These are phyloP conservation scores for Dryadomyces quercus-mongolicae DNA, from an alignment of 2,329 filamentous ascomycete species.

Conservation along the genomic window DNA sequence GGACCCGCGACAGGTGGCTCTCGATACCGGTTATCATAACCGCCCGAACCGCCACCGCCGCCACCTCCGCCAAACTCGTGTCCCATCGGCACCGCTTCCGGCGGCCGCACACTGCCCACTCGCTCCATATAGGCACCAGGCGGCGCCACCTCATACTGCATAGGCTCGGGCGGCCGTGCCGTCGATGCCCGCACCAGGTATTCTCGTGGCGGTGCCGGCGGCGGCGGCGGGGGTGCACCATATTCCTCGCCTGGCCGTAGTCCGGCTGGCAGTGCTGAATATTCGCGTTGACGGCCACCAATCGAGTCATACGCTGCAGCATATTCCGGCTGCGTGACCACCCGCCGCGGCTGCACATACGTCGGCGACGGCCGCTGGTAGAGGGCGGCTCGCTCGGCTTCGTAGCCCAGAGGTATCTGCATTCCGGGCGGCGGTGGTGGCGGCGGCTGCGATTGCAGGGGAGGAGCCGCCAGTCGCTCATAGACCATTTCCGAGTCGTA, in stretches of 20 bases:
- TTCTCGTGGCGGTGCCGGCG: slow-evolving; percentile 23
- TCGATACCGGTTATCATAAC: not conserved
- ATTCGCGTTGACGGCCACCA: slow-evolving; percentile 45
- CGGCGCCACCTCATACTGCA: slow-evolving; percentile 14
- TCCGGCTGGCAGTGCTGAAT: slow-evolving; percentile 35
- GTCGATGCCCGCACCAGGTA: slow-evolving; percentile 43
- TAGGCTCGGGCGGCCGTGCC: slow-evolving; percentile 32
- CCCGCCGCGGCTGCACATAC: slow-evolving; percentile 34
- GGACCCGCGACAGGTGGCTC: not conserved
- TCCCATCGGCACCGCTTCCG: slow-evolving; percentile 8
- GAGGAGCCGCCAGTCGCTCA: slow-evolving; percentile 38
- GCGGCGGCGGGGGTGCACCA: slow-evolving; percentile 13
- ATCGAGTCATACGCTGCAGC: slow-evolving; percentile 12
- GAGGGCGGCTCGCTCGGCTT: slow-evolving; percentile 34
- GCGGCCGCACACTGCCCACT: slow-evolving; percentile 43
- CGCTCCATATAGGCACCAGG: slow-evolving; percentile 21
- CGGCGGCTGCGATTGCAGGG: not conserved
- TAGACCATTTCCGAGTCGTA: slow-evolving; percentile 33
- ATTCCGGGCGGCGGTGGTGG: slow-evolving; percentile 30
- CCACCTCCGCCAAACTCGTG: not conserved
- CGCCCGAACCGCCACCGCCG: too few species aligned
- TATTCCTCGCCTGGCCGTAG: slow-evolving; percentile 31
- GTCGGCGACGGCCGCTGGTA: slow-evolving; percentile 40
- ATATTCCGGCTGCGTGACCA: slow-evolving; percentile 52
- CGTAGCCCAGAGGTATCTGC: slow-evolving; percentile 35